Evolutionary conservation across 495 filamentous ascomycete genomes (phyloP), one percentile per base, ranked within the genome.

Genomic region (Opeltia flavorubescens): DNA sequence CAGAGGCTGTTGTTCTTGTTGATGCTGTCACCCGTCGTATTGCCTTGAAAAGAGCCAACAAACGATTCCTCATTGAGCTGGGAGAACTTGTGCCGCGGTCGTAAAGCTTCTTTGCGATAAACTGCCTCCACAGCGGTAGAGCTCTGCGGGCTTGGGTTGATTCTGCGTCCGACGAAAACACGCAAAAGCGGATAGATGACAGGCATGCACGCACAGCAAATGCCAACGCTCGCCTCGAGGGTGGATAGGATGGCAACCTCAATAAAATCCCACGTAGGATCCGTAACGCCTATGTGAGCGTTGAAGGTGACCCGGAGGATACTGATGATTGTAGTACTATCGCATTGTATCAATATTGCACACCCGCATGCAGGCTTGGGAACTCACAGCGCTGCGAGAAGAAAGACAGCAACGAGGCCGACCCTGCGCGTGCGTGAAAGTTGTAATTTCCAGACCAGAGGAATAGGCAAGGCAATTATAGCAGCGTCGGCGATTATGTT

Each of bases 401-500:
- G 59, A 48, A 75, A 75, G 31, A 75, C 55, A 11, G 47, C 62
- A 52, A 66, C 64, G n/a, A 75, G 47, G 5, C 65, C 68, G 12
- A 71, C 15, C 48, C 65, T 69, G 41, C 71, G 67, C 36, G 59
- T 61, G 21, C 25, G 47, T 0, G 67, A 67, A 13, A 73, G 48
- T 44, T 73, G 66, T 4, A 75, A 52, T 4, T 59, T 61, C 35
- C 53, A 56, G 20, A 74, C 59, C 15, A 70, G 61, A 0, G 70
- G 71, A 58, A 73, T 66, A 0, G 71, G 71, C 45, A 69, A 66
- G 5, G 67, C 29, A 18, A 74, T 44, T 18, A 74, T 68, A 20
- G 71, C 25, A 2, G 72, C 33, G 58, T 77, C 74, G 34, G 67
- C 71, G 3, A 60, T 39, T n/a, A 76, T 68, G 31, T 68, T 64